Base-by-base conservation (phyloP, 768 basidiomycete genomes). In the Udeniomyces megalosporus region DNA sequence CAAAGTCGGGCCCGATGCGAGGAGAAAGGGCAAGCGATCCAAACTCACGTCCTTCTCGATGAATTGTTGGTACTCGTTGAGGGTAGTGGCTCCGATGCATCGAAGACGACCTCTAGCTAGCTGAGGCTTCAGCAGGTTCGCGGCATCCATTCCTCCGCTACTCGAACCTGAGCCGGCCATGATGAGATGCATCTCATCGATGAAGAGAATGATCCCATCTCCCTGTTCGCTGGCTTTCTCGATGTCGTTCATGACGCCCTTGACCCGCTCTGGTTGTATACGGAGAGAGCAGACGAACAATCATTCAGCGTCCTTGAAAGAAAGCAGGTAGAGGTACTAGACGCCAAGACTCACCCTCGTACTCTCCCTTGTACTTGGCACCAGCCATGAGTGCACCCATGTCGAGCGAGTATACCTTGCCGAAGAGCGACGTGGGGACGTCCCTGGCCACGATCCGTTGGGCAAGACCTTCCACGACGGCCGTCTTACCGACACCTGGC, bases 181-280 rank as follows among this genome's bases (percentile, higher is more conserved):
- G 75, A 96, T 84, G 46, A 95, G 83, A 71, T 96, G 91, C 31
- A 76, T 70, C 71, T 96, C 93, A 68, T 99, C 92, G 67, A 97
- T 82, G 78, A 96, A 96, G 42, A 99, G 81, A 66, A 96, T 88
- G 68, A 96, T 80, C 20, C 83, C 82, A 5, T 80, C 79, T 46
- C 86, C 84, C 49, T 86, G 82, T 28, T 85, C 82, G 0, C 83
- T 77, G 0, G 85, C 80, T 74, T 92, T 91, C 73, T 96, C 92
- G 65, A 96, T 84, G 75, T 97, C 93, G 64, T 84, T 83, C 61
- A 99, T 75, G 59, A 96, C 88, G 12, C 84, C 76, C 72, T 95
- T 96, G 75, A 96, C 83, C 45, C 92, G 85, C 72, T 96, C 92
- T n/a, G n/a, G n/a, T n/a, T n/a, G n/a, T n/a, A n/a, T n/a, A n/a